phyloP scores from a whole-genome alignment of 768 basidiomycete genomes.

The Lentinula aciculospora region DNA sequence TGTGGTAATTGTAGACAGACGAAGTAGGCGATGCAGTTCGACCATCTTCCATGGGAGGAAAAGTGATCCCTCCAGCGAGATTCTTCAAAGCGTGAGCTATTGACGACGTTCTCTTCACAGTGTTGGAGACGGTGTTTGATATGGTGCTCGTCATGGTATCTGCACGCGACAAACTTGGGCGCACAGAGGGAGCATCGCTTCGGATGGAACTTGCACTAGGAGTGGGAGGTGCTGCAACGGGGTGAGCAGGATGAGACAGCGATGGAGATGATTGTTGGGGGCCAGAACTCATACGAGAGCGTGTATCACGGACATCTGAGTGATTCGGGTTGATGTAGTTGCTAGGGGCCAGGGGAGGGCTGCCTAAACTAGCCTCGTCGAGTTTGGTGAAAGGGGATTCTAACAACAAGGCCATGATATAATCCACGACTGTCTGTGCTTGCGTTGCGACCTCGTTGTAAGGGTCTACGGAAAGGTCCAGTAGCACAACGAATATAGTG shows the following conservation, averaged over 20 bases:
- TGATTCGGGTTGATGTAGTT: constrained; percentile 26
- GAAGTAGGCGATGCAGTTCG: constrained; percentile 25
- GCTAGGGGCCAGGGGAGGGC: constrained; percentile 36
- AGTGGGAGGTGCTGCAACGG: constrained; percentile 31
- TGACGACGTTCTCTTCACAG: constrained; percentile 72
- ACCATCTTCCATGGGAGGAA: constrained; percentile 58
- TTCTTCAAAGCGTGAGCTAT: constrained; percentile 73
- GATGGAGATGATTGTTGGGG: constrained; percentile 49
- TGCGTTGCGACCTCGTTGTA: constrained; percentile 89
- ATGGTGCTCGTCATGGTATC: constrained; percentile 61
- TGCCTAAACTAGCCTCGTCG: constrained; percentile 57
- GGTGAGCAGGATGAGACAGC: constrained; percentile 9
- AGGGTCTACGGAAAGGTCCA: constrained; percentile 90
- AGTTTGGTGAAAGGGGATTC: constrained; percentile 84
- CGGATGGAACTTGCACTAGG: constrained; percentile 15
- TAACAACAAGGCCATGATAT: constrained; percentile 82
- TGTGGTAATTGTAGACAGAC: not conserved
- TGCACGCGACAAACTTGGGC: constrained; percentile 48
- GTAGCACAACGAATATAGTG: constrained; percentile 82
- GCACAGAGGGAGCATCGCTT: constrained; percentile 16
- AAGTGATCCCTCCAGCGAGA: constrained; percentile 65
- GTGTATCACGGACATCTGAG: constrained; percentile 11
- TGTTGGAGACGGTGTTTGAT: constrained; percentile 58
- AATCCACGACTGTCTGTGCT: constrained; percentile 89
- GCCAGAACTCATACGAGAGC: constrained; percentile 39